phyloP scores from a whole-genome alignment of 176 grass and related monocot species.

The Areca catechu region DNA sequence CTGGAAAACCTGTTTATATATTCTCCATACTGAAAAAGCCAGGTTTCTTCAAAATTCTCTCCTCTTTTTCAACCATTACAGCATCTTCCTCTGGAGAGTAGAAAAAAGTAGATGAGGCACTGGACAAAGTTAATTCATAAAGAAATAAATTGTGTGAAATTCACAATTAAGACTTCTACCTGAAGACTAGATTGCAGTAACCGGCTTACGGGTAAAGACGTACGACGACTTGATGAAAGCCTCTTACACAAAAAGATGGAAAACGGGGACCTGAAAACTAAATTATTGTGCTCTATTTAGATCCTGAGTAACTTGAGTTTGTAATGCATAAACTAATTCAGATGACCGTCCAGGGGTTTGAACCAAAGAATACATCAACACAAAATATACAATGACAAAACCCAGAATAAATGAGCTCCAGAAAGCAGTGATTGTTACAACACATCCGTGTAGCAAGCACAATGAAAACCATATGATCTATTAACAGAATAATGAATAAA shows the following conservation, averaged over 20 bases:
- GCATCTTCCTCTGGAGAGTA: constrained; percentile 9
- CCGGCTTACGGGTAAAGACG: neutral
- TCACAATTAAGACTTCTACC: too few species aligned
- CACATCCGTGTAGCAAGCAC: neutral
- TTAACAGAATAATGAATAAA: constrained; percentile 28
- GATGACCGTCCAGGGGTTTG: constrained; percentile 16
- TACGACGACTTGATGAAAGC: neutral
- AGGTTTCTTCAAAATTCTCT: constrained; percentile 1
- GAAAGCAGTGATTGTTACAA: constrained; percentile 8
- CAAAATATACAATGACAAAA: constrained; percentile 17
- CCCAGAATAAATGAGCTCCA: constrained; percentile 6
- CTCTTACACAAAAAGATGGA: neutral
- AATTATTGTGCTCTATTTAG: constrained; percentile 8
- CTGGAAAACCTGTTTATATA: neutral
- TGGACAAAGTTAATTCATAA: neutral
- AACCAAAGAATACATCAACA: constrained; percentile 4
- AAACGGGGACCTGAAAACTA: constrained; percentile 24
- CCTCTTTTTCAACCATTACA: constrained; percentile 4
- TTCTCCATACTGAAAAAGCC: neutral
- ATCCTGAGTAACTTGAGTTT: constrained; percentile 22
- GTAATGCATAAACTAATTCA: constrained; percentile 44
- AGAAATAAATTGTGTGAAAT: too few species aligned
- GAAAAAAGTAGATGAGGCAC: neutral
- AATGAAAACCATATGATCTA: constrained; percentile 23
- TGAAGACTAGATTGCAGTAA: neutral